Base-by-base conservation (phyloP, 345 rosid genomes). In the Corchorus capsularis region DNA sequence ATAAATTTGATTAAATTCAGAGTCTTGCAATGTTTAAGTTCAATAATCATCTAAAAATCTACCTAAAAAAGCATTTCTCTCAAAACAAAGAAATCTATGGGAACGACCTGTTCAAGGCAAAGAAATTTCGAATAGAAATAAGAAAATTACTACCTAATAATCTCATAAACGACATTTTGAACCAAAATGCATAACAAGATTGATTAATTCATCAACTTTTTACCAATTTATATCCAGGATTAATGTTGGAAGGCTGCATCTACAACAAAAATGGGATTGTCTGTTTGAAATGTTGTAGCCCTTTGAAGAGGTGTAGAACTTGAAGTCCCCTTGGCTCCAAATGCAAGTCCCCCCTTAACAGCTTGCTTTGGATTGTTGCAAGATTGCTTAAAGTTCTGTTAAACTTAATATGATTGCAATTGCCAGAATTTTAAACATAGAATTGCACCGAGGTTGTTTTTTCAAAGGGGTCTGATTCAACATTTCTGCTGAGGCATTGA, bases 191-290 rank as follows among this genome's bases (percentile, higher is more conserved):
- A n/a, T n/a, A 5, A 7, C 47, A 54, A 46, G 63, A 53, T 54
- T 53, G 15, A 54, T 53, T 15, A 0, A 52, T 17, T n/a, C n/a
- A n/a, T n/a, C n/a, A n/a, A n/a, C n/a, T 22, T 13, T 55, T 55
- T 55, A 71, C 74, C 49, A 71, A 10, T 71, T 55, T 71, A 11
- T 19, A 12, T 37, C 74, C 74, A 19, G 63, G 74, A n/a, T 53
- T 6, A 5, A 37, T 71, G 50, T 39, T 54, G 12, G 50, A 71
- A 35, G 74, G 74, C 35, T 71, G 74, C 50, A 71, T 71, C 35
- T 16, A 54, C 74, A 11, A 71, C 5, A 41, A 71, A 53, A 71
- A 71, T 37, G 2, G 63, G 63, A 55, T 55, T 71, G 32, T 71
- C 35, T n/a, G n/a, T n/a, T n/a, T n/a, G n/a, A n/a, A n/a, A n/a